Evolutionary conservation across 306 rosid genomes (phyloP), one percentile per base, ranked within the genome.

Genomic region (Arachis stenosperma): DNA sequence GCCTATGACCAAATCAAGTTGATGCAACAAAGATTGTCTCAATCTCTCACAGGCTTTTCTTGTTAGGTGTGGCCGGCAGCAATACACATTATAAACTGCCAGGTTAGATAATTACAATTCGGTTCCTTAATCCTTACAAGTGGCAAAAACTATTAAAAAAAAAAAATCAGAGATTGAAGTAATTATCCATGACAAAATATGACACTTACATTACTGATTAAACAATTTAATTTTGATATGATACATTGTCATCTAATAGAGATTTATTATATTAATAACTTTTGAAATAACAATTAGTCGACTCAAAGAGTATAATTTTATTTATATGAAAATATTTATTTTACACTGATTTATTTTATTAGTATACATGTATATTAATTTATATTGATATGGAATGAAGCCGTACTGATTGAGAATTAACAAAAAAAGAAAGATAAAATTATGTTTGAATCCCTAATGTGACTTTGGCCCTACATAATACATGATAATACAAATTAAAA

Each of bases 41-140:
- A 33, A 33, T 33, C 37, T 33, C 37, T 33, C 37, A 33, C 37
- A 44, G 8, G 73, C 13, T 27, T 33, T 61, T 6, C 61, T 62
- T 63, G 59, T 37, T 55, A 61, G 8, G 68, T 51, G 22, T 43
- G 78, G 81, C 39, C 81, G 84, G 84, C 84, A 65, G 61, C 4
- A 33, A 2, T 33, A 33, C 70, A 76, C 65, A 76, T 70, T 70
- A 8, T 13, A 37, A 57, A 57, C 55, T 8, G 17, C 64, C 50
- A 48, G 17, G 29, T 5, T 27, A n/a, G 37, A 52, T 43, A 11
- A 12, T 69, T 47, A 74, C 79, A 80, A 75, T 40, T n/a, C 3
- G 2, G 29, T 61, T 61, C 14, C 48, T 39, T 9, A 15, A 52
- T 61, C 41, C 48, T 39, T 9, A 15, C 69, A 64, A 22, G 48